Base-by-base conservation (phyloP, 495 filamentous ascomycete species). In the Penicillium egyptiacum region DNA sequence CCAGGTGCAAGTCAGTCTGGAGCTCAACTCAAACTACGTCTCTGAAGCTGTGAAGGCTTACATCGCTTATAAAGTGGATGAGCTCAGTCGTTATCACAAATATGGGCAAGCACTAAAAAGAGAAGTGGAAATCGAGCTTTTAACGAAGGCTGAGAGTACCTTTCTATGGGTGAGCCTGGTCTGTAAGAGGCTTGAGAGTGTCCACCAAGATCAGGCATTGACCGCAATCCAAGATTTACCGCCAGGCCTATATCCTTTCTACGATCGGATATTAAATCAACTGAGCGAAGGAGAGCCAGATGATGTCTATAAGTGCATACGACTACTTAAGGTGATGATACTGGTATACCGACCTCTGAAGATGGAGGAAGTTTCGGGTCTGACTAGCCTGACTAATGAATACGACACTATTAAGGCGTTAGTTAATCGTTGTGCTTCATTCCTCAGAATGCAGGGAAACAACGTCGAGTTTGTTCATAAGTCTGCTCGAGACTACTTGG, bases 81-180 rank as follows among this genome's bases (percentile, higher is more conserved):
- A 58, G 26, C 62, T 70, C 6, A 54, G 53, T 2, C 37, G 10
- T 41, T 25, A 23, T 2, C 11, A 44, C 2, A 23, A 14, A 41
- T 44, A 68, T 40, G 10, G 30, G n/a, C 42, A 47, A 10, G 30
- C 53, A n/a, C 28, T 57, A 46, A 44, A n/a, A 26, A 22, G 39
- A 17, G 11, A 55, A 59, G 33, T 39, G 5, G 31, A 40, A 54
- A 68, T 8, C 39, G 41, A 59, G 41, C 43, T 76, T 12, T n/a
- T n/a, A n/a, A n/a, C n/a, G n/a, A n/a, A n/a, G n/a, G n/a, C 65
- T 30, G 69, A 65, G 22, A 61, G 66, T 22, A 74, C 60, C 2
- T 74, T 70, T 49, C 50, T 74, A 6, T 74, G 67, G 69, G 70
- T 71, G 11, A 62, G 62, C 52, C 30, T 73, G 48, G 70, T 68